Percentiles rank a stretch among this genome's conserved stretches.
Conservation (phyloP, 2,329 filamentous ascomycete genomes). For the Eurotiales sp. region DNA sequence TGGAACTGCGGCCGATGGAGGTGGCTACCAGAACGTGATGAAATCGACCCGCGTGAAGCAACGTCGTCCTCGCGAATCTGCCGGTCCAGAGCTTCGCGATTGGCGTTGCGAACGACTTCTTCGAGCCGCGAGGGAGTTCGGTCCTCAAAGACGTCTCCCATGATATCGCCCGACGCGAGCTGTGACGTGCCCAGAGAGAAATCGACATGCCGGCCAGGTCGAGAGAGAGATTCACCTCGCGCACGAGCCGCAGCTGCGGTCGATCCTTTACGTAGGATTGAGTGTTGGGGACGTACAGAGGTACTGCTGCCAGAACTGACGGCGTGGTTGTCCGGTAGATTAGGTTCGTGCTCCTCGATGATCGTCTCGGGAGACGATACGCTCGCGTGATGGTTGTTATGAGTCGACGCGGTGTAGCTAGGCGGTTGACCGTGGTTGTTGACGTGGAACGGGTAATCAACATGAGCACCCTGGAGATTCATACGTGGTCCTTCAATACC, state of each 20-base stretch:
- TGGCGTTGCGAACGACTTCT: conserved; percentile 35
- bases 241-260: conserved; percentile 42
- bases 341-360: conserved; percentile 42
- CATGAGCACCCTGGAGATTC: conserved; percentile 65
- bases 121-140: conserved; percentile 41
- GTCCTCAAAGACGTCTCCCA: conserved; percentile 64
- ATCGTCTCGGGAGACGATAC: conserved; percentile 20
- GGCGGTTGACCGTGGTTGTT: conserved; percentile 49
- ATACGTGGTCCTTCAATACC: conserved; percentile 81
- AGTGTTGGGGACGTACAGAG: conserved; percentile 39
- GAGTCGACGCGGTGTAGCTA: conserved; percentile 33
- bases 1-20: conserved; percentile 16
- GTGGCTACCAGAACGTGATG: conserved; percentile 18
- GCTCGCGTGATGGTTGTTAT: conserved; percentile 38
- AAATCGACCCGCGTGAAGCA: conserved; percentile 13
- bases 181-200: conserved; percentile 66
- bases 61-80: conserved; percentile 33
- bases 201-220: conserved; percentile 61
- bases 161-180: conserved; percentile 55
- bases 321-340: conserved; percentile 27
- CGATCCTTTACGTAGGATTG: conserved; percentile 53
- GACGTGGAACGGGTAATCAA: conserved; percentile 64
- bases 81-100: conserved; percentile 38
- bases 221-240: conserved; percentile 55
- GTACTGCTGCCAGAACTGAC: conserved; percentile 18